These are phyloP conservation scores for Jamesozyma rosinii DNA, from an alignment of 805 yeast species.

Conservation along the genomic window DNA sequence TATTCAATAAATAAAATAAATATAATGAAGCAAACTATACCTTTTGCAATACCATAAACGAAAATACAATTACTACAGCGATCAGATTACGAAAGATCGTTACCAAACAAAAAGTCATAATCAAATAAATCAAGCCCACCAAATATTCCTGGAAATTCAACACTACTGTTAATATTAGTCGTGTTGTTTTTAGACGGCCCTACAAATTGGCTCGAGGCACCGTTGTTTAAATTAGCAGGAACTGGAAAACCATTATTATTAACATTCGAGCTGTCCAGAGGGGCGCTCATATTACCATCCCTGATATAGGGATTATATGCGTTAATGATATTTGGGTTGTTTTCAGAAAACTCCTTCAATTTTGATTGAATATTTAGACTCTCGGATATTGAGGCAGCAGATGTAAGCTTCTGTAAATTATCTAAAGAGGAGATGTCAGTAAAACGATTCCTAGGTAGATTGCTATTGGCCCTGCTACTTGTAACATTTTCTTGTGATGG, in stretches of 20 bases:
- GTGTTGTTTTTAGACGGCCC: slow-evolving; percentile 1
- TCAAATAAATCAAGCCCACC: slow-evolving; percentile 27
- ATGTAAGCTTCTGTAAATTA: slow-evolving; percentile 13
- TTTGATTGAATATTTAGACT: slow-evolving; percentile 8
- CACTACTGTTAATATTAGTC: not conserved
- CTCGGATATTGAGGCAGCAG: slow-evolving; percentile 13
- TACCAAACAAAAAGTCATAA: slow-evolving; percentile 24
- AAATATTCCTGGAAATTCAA: slow-evolving; percentile 17
- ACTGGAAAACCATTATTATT: not conserved
- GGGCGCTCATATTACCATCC: not conserved
- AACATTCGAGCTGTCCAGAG: not conserved
- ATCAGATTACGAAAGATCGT: slow-evolving; percentile 10
- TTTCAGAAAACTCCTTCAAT: not conserved
- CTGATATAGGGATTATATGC: not conserved
- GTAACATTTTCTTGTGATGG: not conserved
- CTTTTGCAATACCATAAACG: too few relatives aligned
- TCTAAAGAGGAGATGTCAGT: slow-evolving; percentile 5
- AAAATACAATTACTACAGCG: too few relatives aligned
- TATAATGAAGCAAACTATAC: too few relatives aligned
- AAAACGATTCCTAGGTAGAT: not conserved
- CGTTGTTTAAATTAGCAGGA: not conserved
- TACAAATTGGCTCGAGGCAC: slow-evolving; percentile 4
- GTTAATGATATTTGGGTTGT: not conserved
- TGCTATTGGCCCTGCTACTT: not conserved
- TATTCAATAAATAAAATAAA: too few relatives aligned